Evolutionary conservation across 768 basidiomycete species (phyloP).

Genomic region (Chalciporus piperatus): DNA sequence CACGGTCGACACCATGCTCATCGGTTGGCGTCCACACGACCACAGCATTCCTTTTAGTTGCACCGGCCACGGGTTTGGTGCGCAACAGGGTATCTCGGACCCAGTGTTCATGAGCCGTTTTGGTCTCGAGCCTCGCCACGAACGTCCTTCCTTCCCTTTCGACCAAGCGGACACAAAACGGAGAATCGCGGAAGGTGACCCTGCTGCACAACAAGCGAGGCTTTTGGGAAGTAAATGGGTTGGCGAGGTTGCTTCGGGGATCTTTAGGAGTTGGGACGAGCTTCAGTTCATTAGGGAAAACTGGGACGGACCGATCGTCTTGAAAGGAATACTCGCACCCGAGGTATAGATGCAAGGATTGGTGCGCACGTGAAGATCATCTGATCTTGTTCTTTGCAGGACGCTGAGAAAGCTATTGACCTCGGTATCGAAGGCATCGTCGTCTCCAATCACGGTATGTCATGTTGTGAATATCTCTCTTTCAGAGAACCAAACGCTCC

Average conservation of each 20-base stretch:
- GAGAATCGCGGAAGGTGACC: slow-evolving; percentile 30
- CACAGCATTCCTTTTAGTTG: slow-evolving; percentile 40
- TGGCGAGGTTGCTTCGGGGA: slow-evolving; percentile 37
- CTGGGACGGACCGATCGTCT: slow-evolving; percentile 48
- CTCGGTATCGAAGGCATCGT: slow-evolving; percentile 68
- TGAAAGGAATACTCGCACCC: slow-evolving; percentile 43
- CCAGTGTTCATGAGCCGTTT: slow-evolving; percentile 44
- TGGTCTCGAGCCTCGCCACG: slow-evolving; percentile 28
- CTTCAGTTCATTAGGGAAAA: slow-evolving; percentile 40
- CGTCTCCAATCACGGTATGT: slow-evolving; percentile 75
- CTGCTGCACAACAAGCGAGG: slow-evolving; percentile 23
- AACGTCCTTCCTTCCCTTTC: slow-evolving; percentile 36
- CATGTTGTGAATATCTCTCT: too few relatives aligned
- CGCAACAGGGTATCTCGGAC: slow-evolving; percentile 42
- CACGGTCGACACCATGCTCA: slow-evolving; percentile 41
- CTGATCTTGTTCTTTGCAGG: slow-evolving; percentile 13
- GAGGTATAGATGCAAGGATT: slow-evolving; percentile 2
- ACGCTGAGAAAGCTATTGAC: slow-evolving; percentile 59
- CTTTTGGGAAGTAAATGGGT: slow-evolving; percentile 39
- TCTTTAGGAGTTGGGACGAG: slow-evolving; percentile 45
- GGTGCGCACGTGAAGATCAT: not conserved
- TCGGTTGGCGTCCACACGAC: slow-evolving; percentile 48
- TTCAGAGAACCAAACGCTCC: not conserved
- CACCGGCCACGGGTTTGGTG: slow-evolving; percentile 35
- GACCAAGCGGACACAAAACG: slow-evolving; percentile 27